Conservation (phyloP, 768 basidiomycete species). For the Phaeolepiota aurea region DNA sequence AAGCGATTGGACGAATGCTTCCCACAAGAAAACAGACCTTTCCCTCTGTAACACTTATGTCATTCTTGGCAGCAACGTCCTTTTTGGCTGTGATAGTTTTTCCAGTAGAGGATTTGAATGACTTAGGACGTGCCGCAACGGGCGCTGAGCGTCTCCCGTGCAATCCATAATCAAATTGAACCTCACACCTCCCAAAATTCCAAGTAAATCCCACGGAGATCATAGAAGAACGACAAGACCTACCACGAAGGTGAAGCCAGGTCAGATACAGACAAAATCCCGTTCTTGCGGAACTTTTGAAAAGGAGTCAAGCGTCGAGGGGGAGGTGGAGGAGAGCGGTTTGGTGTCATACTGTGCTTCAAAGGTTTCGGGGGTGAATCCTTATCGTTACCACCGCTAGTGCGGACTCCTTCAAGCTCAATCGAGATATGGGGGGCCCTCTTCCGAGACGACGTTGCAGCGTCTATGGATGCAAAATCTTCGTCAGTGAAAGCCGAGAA, state of each 20-base stretch:
- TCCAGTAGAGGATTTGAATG: constrained; percentile 50
- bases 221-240: constrained; percentile 8
- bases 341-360: too few relatives aligned
- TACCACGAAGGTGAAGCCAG: constrained; percentile 56
- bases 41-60: constrained; percentile 44
- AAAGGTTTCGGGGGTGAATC: not conserved
- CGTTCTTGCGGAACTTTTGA: not conserved
- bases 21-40: constrained; percentile 28
- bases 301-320: constrained; percentile 1
- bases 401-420: not conserved
- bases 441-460: not conserved
- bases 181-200: constrained; percentile 63
- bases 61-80: constrained; percentile 43
- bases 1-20: not conserved
- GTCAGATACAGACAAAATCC: constrained; percentile 54
- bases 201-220: not conserved
- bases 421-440: not conserved
- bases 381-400: not conserved
- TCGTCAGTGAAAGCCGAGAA: constrained; percentile 10
- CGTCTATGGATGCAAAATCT: constrained; percentile 9
- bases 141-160: constrained; percentile 46
- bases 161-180: constrained; percentile 71
- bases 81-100: constrained; percentile 50
- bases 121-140: constrained; percentile 39
- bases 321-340: too few relatives aligned